Percentiles rank a stretch among this genome's conserved stretches.
Conservation (phyloP, 208 protist genomes). For the Trypanosoma caninum region DNA sequence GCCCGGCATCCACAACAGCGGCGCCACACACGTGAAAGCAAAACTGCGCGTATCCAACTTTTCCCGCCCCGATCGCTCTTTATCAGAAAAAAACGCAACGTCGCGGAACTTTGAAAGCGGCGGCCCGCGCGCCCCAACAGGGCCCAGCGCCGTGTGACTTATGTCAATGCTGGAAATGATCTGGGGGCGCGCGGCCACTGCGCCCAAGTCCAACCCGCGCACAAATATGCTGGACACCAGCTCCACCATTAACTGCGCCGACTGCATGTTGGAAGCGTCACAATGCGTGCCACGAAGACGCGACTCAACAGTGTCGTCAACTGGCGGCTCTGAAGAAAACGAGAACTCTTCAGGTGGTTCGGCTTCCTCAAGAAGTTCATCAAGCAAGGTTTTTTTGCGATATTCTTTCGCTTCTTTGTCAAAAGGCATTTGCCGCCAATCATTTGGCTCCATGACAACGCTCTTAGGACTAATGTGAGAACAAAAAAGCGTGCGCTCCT, state of each 20-base stretch:
- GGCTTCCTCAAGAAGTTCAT: slow-evolving; percentile 29
- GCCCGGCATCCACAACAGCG: slow-evolving; percentile 48
- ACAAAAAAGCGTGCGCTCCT: not conserved
- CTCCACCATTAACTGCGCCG: slow-evolving; percentile 23
- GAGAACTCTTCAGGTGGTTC: not conserved
- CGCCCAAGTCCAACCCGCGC: slow-evolving; percentile 18
- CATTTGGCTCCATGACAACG: not conserved
- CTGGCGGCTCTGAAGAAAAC: slow-evolving; percentile 10
- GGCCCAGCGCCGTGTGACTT: slow-evolving; percentile 40
- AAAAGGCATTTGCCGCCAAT: not conserved
- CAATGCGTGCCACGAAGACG: slow-evolving; percentile 29
- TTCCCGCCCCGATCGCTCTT: slow-evolving; percentile 14
- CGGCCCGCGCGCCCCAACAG: slow-evolving; percentile 30
- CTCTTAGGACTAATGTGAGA: not conserved
- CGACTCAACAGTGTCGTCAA: slow-evolving; percentile 25
- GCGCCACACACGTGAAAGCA: slow-evolving; percentile 36
- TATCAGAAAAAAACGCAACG: slow-evolving; percentile 47
- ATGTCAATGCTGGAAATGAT: slow-evolving; percentile 41
- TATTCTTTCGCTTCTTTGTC: slow-evolving; percentile 2
- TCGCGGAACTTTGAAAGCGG: too few relatives aligned
- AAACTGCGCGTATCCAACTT: slow-evolving; percentile 36
- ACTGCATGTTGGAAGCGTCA: slow-evolving; percentile 35
- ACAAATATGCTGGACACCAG: slow-evolving; percentile 25
- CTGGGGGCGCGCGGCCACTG: slow-evolving; percentile 22
- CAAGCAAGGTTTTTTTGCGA: slow-evolving; percentile 44